Evolutionary conservation across 768 basidiomycete species (phyloP), one percentile per base, ranked within the genome.

Genomic region (Mycena belliarum): DNA sequence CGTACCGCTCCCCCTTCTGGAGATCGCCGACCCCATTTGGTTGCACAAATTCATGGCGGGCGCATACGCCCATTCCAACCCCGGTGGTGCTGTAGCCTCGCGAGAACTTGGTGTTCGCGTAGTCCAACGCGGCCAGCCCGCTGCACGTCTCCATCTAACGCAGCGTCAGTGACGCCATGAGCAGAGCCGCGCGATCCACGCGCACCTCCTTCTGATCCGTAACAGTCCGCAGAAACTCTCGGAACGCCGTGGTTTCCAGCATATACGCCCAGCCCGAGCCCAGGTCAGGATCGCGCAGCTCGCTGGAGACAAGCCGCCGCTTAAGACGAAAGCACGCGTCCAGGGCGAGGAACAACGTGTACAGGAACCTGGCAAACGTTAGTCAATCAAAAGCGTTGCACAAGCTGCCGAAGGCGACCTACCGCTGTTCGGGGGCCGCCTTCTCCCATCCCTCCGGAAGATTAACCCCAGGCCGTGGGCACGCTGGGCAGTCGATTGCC

Each of bases 401-500:
- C 18, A 38, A n/a, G n/a, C n/a, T n/a, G 18, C 16, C 18, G 3
- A 38, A n/a, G 29, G 18, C 16, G 25, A 61, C 66, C 26, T 55
- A 70, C 68, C 49, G 35, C 1, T 41, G 18, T n/a, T 69, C 57
- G 3, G 38, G 43, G 0, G 61, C 35, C 5, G 54, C 59, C 6
- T 64, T 35, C 24, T 65, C 41, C 71, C 69, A 74, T 28, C 62
- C 60, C 1, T 49, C 43, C 0, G 66, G 67, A 1, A 77, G 49
- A 57, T 75, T 75, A 0, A 67, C 59, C 0, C 60, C 68, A 0
- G 69, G 70, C 0, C 69, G 68, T 1, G 75, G 76, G 57, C 76
- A 77, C 4, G 72, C 71, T 6, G 71, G 71, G 48, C 74, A 76
- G 5, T 58, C 51, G 1, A 74, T 56, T 0, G 69, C 70, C 10